Percentiles rank a stretch among this genome's conserved stretches.
Evolutionary conservation across 2,329 filamentous ascomycete species (phyloP).

Genomic region (Clonostachys rhizophaga): DNA sequence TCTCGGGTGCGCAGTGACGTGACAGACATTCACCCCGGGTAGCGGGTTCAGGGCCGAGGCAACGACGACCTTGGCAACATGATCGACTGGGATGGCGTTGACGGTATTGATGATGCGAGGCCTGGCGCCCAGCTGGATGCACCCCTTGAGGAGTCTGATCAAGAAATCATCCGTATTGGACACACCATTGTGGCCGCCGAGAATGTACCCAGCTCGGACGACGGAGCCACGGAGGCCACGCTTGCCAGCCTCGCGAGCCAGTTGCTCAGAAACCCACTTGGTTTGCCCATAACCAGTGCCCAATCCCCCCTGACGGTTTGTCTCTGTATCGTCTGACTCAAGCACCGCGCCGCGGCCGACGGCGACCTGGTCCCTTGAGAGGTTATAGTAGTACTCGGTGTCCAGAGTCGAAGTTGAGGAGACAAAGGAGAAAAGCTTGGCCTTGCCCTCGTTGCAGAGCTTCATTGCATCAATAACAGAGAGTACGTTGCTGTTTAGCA

Average conservation of each 20-base stretch:
- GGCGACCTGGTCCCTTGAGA: slow-evolving; percentile 59
- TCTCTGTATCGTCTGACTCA: slow-evolving; percentile 70
- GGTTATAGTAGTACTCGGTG: slow-evolving; percentile 71
- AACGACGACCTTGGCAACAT: slow-evolving; percentile 77
- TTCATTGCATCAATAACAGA: slow-evolving; percentile 71
- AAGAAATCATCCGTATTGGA: slow-evolving; percentile 88
- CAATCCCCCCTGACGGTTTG: slow-evolving; percentile 43
- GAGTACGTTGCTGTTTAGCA: slow-evolving; percentile 74
- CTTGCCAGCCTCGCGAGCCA: slow-evolving; percentile 73
- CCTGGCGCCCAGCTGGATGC: slow-evolving; percentile 68
- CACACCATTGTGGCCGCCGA: slow-evolving; percentile 68
- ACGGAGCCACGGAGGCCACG: slow-evolving; percentile 73
- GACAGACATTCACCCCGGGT: slow-evolving; percentile 52
- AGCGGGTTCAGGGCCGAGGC: slow-evolving; percentile 63
- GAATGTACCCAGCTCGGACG: slow-evolving; percentile 80
- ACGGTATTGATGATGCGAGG: slow-evolving; percentile 82
- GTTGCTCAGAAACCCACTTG: slow-evolving; percentile 72
- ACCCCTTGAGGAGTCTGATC: slow-evolving; percentile 81
- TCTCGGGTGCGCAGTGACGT: slow-evolving; percentile 76
- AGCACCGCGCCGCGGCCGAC: slow-evolving; percentile 57
- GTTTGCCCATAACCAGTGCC: slow-evolving; percentile 86
- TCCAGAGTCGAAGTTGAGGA: slow-evolving; percentile 76
- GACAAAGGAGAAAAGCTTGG: slow-evolving; percentile 76
- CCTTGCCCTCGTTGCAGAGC: slow-evolving; percentile 71
- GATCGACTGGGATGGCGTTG: slow-evolving; percentile 83